phyloP scores from a whole-genome alignment of 495 filamentous ascomycete species.

The Penicillium ochrochloron region DNA sequence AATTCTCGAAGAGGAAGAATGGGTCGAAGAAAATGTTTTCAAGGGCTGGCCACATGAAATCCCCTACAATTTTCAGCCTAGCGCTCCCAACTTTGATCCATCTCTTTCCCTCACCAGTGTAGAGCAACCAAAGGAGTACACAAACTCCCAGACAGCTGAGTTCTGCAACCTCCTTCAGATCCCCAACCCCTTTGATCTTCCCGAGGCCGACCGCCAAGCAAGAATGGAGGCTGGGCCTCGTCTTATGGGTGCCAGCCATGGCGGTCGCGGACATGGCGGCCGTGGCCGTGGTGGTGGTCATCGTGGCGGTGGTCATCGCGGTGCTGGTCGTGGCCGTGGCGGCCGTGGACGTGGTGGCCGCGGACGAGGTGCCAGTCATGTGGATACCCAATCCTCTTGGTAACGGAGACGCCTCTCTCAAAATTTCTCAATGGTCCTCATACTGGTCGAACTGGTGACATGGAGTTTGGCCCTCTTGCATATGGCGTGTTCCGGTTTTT shows the following conservation, averaged over 20 bases:
- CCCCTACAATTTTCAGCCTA: slow-evolving; percentile 75
- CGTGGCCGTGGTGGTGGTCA: slow-evolving; percentile 28
- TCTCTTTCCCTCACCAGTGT: slow-evolving; percentile 38
- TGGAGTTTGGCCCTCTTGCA: background rate
- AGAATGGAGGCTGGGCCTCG: slow-evolving; percentile 47
- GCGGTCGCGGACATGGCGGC: slow-evolving; percentile 24
- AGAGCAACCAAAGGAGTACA: slow-evolving; percentile 72
- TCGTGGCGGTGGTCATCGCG: slow-evolving; percentile 27
- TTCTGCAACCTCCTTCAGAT: slow-evolving; percentile 83
- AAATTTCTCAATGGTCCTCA: background rate
- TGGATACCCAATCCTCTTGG: background rate
- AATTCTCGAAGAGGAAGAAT: slow-evolving; percentile 67
- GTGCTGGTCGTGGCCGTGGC: slow-evolving; percentile 27
- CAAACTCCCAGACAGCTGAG: slow-evolving; percentile 74
- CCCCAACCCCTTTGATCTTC: slow-evolving; percentile 73
- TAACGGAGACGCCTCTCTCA: background rate
- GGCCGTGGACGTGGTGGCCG: background rate
- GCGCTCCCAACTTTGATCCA: slow-evolving; percentile 70
- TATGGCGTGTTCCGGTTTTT: background rate
- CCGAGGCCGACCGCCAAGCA: slow-evolving; percentile 65
- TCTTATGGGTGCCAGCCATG: slow-evolving; percentile 19
- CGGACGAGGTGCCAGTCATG: background rate
- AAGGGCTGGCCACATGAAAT: slow-evolving; percentile 53
- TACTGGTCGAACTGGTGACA: background rate
- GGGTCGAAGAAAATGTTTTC: slow-evolving; percentile 78